Conservation (phyloP, 352 stramenopile species). For the Phytophthora palmivora region DNA sequence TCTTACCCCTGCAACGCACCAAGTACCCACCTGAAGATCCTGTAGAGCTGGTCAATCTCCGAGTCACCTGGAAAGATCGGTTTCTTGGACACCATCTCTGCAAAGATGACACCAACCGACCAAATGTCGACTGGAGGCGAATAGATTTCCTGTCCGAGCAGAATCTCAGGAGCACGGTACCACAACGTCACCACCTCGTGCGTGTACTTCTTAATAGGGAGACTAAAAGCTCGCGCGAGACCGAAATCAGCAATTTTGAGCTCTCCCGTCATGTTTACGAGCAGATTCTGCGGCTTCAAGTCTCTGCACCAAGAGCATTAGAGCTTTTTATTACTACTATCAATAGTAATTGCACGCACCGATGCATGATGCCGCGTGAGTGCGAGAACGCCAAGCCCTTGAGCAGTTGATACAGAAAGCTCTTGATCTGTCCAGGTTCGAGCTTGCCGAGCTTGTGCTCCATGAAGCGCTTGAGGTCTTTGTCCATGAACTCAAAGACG, state of each 20-base stretch:
- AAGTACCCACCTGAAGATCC: slow-evolving; percentile 75
- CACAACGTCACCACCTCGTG: slow-evolving; percentile 99
- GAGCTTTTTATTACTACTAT: background rate
- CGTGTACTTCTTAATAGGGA: slow-evolving; percentile 97
- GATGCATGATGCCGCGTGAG: slow-evolving; percentile 89
- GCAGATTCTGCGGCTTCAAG: slow-evolving; percentile 98
- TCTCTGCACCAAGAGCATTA: slow-evolving; percentile 68
- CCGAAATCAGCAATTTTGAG: slow-evolving; percentile 99
- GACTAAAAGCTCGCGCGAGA: slow-evolving; percentile 96
- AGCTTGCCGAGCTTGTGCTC: slow-evolving; percentile 85
- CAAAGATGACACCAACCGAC: slow-evolving; percentile 89
- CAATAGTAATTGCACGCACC: slow-evolving; percentile 43
- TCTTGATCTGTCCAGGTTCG: slow-evolving; percentile 71
- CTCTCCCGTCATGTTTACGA: slow-evolving; percentile 93
- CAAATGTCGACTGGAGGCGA: slow-evolving; percentile 88
- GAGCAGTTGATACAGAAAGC: slow-evolving; percentile 88
- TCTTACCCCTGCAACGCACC: background rate
- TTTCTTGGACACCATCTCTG: slow-evolving; percentile 87
- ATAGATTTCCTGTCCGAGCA: slow-evolving; percentile 94
- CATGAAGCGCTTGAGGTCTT: slow-evolving; percentile 97
- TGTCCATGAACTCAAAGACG: slow-evolving; percentile 99
- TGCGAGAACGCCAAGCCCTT: slow-evolving; percentile 90
- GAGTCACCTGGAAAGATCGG: slow-evolving; percentile 84
- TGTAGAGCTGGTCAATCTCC: slow-evolving; percentile 90
- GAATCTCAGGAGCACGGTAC: slow-evolving; percentile 98